Conservation (phyloP, 345 rosid genomes). For the Eucalyptus sp. region DNA sequence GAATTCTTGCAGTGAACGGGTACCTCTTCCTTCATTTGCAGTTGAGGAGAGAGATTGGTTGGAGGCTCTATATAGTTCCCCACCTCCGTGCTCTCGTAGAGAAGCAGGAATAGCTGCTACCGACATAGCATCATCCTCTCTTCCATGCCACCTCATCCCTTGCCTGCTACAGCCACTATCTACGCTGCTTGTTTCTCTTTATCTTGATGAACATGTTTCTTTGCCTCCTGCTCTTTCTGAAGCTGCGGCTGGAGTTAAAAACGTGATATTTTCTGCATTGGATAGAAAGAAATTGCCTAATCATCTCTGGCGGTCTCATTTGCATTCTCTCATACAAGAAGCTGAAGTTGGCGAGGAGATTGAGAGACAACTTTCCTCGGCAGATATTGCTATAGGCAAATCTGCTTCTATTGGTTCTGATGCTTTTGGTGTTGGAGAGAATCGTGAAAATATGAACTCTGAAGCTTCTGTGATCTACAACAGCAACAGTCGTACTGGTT, state of each 20-base stretch:
- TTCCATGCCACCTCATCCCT: constrained; percentile 72
- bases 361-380: constrained; percentile 40
- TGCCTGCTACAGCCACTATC: constrained; percentile 64
- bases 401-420: constrained; percentile 20
- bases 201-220: constrained; percentile 67
- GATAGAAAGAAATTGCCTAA: constrained; percentile 35
- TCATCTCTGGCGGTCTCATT: constrained; percentile 55
- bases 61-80: constrained; percentile 82
- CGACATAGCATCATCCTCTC: constrained; percentile 70
- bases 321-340: constrained; percentile 51
- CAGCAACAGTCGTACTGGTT: constrained; percentile 8
- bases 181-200: constrained; percentile 61
- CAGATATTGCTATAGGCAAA: constrained; percentile 51
- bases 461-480: constrained; percentile 14
- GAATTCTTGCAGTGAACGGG: constrained; percentile 38
- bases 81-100: constrained; percentile 92
- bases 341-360: constrained; percentile 43
- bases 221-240: constrained; percentile 64
- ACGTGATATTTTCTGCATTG: constrained; percentile 45
- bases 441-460: constrained; percentile 8
- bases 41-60: constrained; percentile 97
- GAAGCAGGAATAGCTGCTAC: constrained; percentile 90
- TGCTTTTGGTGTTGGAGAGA: constrained; percentile 22
- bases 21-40: constrained; percentile 64
- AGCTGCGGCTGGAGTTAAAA: constrained; percentile 49